Base-by-base conservation (phyloP, 306 rosid genomes). In the Vigna trinervia region DNA sequence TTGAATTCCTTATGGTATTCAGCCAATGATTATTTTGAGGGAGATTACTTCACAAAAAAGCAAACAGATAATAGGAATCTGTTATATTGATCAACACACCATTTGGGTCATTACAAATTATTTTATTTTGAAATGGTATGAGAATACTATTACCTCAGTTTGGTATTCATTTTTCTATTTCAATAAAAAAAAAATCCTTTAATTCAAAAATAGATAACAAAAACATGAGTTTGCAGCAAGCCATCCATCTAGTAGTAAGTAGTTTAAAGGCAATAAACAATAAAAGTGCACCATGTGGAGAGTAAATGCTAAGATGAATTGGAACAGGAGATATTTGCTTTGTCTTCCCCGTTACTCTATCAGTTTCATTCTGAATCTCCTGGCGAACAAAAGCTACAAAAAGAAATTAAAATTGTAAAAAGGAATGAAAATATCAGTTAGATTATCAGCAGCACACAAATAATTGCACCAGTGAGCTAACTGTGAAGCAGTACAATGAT, bases 291-390 rank as follows among this genome's bases (percentile, higher is more conserved):
- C 99, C 99, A 51, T 92, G 54, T 47, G 99, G 91, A 65, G 99
- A 95, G 85, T 92, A 92, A 89, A 95, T 95, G 76, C 99, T 95
- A 60, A 95, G 97, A 84, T 95, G 99, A 79, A 95, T 95, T 57
- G 99, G 99, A 81, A 95, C 75, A 75, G 92, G 90, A 81, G 99
- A 95, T 64, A 95, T 95, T 82, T 88, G 93, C 81, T 92, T 95
- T 13, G 96, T 20, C 89, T 79, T 92, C 76, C 97, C 99, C 0
- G 97, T 95, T 23, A 92, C 58, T 82, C 99, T 86, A 76, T 95
- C 99, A 67, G 99, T 95, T 88, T 95, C 99, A 2, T 95, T 96
- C 81, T 88, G 91, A 85, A 95, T 95, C 85, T 95, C 99, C 69
- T 88, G 87, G 28, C 99, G 97, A 61, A 95, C 99, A 58, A 75